Conservation (phyloP, 1,284 basidiomycete species). For the Sutorius eximius region DNA sequence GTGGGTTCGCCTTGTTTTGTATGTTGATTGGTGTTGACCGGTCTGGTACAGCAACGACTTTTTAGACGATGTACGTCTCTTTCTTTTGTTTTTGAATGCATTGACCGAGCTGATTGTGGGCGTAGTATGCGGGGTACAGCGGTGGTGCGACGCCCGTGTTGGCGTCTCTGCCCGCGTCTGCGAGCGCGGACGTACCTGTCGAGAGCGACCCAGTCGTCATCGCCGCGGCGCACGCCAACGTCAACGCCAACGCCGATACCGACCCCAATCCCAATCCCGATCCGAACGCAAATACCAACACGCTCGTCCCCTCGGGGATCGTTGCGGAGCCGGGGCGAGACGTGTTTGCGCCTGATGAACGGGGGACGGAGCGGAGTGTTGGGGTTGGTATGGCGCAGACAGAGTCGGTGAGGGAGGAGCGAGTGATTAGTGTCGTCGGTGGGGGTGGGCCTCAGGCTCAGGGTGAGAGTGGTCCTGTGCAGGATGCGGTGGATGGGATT, state of each 20-base stretch:
- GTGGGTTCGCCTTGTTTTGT: constrained; percentile 41
- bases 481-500: background rate
- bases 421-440: constrained; percentile 17
- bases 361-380: constrained; percentile 35
- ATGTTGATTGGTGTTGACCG: background rate
- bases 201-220: too few relatives aligned
- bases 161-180: too few relatives aligned
- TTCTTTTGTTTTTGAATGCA: background rate
- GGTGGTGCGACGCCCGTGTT: background rate
- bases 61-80: constrained; percentile 52
- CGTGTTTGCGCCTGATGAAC: constrained; percentile 51
- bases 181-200: too few relatives aligned
- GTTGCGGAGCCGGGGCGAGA: constrained; percentile 67
- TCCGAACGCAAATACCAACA: constrained; percentile 24
- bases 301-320: constrained; percentile 47
- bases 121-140: constrained; percentile 57
- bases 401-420: constrained; percentile 1
- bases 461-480: background rate
- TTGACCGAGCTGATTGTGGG: background rate
- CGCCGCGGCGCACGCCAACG: too few relatives aligned
- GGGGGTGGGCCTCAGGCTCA: background rate
- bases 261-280: too few relatives aligned
- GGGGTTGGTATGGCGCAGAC: too few relatives aligned
- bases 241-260: too few relatives aligned
- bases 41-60: constrained; percentile 54